Evolutionary conservation across 2,329 filamentous ascomycete genomes (phyloP).

Genomic region (Clathrospora elynae): DNA sequence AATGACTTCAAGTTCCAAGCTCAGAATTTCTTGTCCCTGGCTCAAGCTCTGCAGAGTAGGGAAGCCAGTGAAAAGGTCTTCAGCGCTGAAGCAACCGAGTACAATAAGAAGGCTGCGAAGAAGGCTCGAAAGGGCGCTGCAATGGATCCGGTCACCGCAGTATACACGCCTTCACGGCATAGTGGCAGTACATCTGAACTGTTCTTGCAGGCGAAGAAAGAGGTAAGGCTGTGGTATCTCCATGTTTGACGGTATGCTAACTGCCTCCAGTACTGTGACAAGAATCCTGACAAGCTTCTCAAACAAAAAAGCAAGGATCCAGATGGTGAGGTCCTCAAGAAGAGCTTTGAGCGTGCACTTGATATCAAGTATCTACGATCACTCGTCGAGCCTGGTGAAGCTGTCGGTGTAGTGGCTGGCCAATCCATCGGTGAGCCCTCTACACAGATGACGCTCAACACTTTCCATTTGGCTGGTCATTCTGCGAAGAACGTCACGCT

Average conservation of each 20-base stretch:
- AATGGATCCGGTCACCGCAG: constrained; percentile 75
- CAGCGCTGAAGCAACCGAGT: constrained; percentile 68
- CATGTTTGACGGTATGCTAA: constrained; percentile 17
- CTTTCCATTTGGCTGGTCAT: constrained; percentile 98
- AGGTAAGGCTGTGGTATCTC: constrained; percentile 49
- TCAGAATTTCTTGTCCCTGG: constrained; percentile 80
- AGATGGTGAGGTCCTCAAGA: constrained; percentile 57
- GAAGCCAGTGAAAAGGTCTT: constrained; percentile 60
- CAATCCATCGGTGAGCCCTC: constrained; percentile 97
- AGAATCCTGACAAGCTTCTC: constrained; percentile 68
- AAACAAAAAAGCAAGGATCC: constrained; percentile 63
- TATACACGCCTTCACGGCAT: constrained; percentile 75
- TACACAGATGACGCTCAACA: constrained; percentile 99
- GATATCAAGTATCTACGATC: constrained; percentile 92
- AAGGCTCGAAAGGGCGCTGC: constrained; percentile 74
- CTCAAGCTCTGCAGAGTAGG: constrained; percentile 74
- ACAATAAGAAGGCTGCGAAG: constrained; percentile 73
- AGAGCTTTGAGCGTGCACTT: constrained; percentile 81
- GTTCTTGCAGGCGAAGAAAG: constrained; percentile 73
- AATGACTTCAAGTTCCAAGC: constrained; percentile 88
- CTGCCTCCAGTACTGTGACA: constrained; percentile 69
- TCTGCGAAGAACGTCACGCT: constrained; percentile 98
- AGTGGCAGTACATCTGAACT: constrained; percentile 88
- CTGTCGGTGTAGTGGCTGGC: constrained; percentile 93
- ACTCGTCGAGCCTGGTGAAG: constrained; percentile 91